phyloP scores from a whole-genome alignment of 352 stramenopile species.

The Thalassiosira mediterranea region DNA sequence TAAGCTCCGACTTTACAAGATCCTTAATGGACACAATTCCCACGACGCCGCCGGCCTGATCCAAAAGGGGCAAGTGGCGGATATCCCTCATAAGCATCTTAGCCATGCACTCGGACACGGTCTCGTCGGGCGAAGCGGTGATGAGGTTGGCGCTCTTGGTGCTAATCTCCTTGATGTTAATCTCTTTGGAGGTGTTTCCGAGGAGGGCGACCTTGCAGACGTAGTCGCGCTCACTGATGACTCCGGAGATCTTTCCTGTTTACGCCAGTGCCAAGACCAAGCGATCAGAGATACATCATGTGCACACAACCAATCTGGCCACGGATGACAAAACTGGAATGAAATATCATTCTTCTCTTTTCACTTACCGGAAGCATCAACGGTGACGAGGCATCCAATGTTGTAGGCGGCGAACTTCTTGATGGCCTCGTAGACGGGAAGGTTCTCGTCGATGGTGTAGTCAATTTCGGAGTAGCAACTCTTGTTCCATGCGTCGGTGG shows the following conservation, averaged over 20 bases:
- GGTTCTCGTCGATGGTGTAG: constrained; percentile 92
- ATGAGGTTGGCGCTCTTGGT: constrained; percentile 91
- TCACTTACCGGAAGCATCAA: constrained; percentile 69
- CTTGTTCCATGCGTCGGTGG: constrained; percentile 52
- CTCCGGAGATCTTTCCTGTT: constrained; percentile 87
- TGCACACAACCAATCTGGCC: too few relatives aligned
- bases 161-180: constrained; percentile 91
- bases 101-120: constrained; percentile 90
- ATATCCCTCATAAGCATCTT: constrained; percentile 96
- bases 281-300: background rate
- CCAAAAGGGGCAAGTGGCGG: constrained; percentile 93
- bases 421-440: constrained; percentile 91
- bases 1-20: constrained; percentile 93
- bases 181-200: constrained; percentile 84
- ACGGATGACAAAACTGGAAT: constrained; percentile 7
- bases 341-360: background rate
- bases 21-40: constrained; percentile 89
- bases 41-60: constrained; percentile 88
- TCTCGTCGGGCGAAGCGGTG: constrained; percentile 87
- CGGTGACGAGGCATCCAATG: constrained; percentile 89
- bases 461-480: constrained; percentile 79
- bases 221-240: constrained; percentile 95
- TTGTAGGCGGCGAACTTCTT: constrained; percentile 94
- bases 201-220: constrained; percentile 95
- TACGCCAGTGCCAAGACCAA: constrained; percentile 20